Evolutionary conservation across 805 yeast species (phyloP), one percentile per base, ranked within the genome.

Genomic region (Wickerhamomyces subpelliculosus): DNA sequence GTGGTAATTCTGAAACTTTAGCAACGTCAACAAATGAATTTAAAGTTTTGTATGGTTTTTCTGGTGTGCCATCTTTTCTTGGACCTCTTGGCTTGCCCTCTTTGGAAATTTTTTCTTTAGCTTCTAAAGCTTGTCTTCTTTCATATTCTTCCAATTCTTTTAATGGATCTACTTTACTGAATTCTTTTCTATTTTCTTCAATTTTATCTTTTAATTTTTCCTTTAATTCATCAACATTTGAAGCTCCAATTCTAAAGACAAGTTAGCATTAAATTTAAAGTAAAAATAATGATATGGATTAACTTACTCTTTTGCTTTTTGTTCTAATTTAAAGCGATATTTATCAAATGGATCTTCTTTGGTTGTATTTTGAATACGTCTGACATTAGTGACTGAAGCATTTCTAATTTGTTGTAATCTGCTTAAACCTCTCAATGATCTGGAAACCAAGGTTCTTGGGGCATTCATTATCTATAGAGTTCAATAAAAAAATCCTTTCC

Each of bases 11-110:
- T 35, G 61, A 42, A 34, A 86, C 47, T 57, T 87, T 89, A 1
- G 73, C 83, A 8, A 77, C 66, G 39, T 85, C 88, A 29, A 93
- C 58, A 57, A 67, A 90, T 1, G 89, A 76, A 32, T 72, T 67
- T 37, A 93, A 65, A 0, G 85, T 78, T 60, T 87, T 87, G 61
- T 71, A 84, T 4, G 90, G 87, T 37, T 20, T 72, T 57, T 43
- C 65, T 37, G 57, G 57, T 11, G 57, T 55, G 8, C 56, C 55
- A 5, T 72, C 58, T 34, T 58, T 61, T 18, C 71, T 55, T 10
- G 73, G 66, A 18, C 54, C 62, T 42, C 58, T 51, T 10, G 60
- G 48, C 30, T 46, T 50, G 17, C 46, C 43, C 43, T 46, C 55
- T 34, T 51, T 36, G 46, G 52, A 38, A 12, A 43, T 34, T 32